Conservation (phyloP, 148 eudicot genomes). For the Persicaria tinctoria region DNA sequence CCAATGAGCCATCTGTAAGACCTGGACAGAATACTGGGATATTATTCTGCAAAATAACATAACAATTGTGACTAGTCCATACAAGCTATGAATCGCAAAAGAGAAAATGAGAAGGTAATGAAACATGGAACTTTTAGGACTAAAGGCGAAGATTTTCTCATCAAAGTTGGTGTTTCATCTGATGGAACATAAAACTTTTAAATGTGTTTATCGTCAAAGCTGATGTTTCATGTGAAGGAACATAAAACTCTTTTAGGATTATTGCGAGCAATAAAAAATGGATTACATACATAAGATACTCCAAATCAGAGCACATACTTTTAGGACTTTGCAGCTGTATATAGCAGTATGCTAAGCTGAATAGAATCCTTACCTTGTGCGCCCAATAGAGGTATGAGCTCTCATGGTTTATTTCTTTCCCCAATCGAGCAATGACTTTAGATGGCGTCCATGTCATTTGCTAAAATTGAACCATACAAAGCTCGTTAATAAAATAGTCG, state of each 20-base stretch:
- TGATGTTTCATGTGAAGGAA: no score
- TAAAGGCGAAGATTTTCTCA: no score
- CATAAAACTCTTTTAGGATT: no score
- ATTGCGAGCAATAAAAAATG: neutral
- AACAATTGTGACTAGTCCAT: neutral
- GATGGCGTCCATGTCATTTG: conserved; percentile 84
- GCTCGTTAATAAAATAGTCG: neutral
- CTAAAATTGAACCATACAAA: conserved; percentile 24
- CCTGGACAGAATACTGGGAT: conserved; percentile 89
- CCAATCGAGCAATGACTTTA: conserved; percentile 81
- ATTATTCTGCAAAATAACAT: conserved; percentile 43
- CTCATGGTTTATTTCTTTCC: conserved; percentile 87
- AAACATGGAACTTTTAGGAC: no score
- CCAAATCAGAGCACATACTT: neutral
- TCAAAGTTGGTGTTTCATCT: no score
- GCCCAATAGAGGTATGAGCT: conserved; percentile 95
- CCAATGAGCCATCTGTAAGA: conserved; percentile 89
- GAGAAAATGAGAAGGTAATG: no score
- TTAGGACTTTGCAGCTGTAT: neutral
- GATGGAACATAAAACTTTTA: no score
- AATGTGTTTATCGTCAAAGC: no score
- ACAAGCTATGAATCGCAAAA: neutral
- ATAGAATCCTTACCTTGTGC: conserved; percentile 44
- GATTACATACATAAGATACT: neutral
- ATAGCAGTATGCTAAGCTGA: neutral